Base-by-base conservation (phyloP, 768 basidiomycete species). In the Gelatoporia subvermispora region DNA sequence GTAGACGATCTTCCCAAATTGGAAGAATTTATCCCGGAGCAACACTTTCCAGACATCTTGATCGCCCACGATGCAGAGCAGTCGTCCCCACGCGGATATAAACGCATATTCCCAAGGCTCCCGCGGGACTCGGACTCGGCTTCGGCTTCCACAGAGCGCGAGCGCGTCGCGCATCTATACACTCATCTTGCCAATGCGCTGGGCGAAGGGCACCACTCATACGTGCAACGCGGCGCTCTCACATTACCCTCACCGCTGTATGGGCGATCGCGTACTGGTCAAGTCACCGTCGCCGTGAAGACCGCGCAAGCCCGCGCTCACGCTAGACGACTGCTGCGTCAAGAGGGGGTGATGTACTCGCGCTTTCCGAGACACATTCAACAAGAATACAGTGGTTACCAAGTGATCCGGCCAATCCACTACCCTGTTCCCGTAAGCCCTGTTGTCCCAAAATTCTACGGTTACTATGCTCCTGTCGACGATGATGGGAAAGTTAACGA, bases 391-490 rank as follows among this genome's bases (percentile, higher is more conserved):
- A 72, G 59, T 49, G 79, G 80, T 3, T 71, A 68, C 50, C 75
- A 77, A 48, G 45, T 77, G 34, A 55, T 76, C 1, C 53, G 54
- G 10, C 75, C 76, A 2, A 49, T 78, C 4, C 62, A 63, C 23
- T 56, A 71, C 51, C 73, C 79, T 0, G 70, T 74, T 0, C 77
- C 78, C 3, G 65, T 76, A 3, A 65, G 69, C 7, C 71, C 83
- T 0, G 41, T 83, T 41, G 76, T 79, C 3, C 82, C 84, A 0
- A 80, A 82, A 59, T 85, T 75, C 61, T 85, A 79, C 54, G 82
- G 84, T 1, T 80, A 78, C 61, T 85, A 84, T 53, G 58, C 54
- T 0, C 69, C 68, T 1, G 49, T 55, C 1, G 41, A 43, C 2
- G 54, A 62, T 15, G 35, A 47, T 13, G 50, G 44, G 10, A 20